Evolutionary conservation across 2,329 filamentous ascomycete species (phyloP), one percentile per base, ranked within the genome.

Genomic region (Monosporascus sp.): DNA sequence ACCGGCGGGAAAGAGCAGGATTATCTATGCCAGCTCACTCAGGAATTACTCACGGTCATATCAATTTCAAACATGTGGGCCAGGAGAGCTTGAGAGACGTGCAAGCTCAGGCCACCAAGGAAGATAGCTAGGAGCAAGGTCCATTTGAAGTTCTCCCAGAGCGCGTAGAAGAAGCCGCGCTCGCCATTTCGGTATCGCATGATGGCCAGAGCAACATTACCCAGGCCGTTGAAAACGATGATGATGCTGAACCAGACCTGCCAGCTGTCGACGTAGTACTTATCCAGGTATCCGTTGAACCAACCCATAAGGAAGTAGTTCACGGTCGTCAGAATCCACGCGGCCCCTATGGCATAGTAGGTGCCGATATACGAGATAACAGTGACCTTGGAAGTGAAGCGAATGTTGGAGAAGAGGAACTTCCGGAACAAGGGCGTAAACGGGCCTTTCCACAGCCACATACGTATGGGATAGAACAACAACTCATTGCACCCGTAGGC

Each of bases 1-100:
- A 43, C 43, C 11, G 5, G 9, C 31, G 31, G 11, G 31, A 35
- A 35, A 35, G 31, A 35, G 31, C 31, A 35, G 11, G 31, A 35
- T 14, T 14, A 14, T 35, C 9, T 5, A 35, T 35, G 31, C 11
- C 31, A 14, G 31, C 11, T 14, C 31, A 35, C 11, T 35, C 11
- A 5, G 6, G 24, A 8, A 46, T 7, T 17, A 46, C 43, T 46
- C 20, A 46, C 43, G 3, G 82, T 83, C 86, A 94, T 93, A 71
- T 94, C 81, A 66, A 93, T 84, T 72, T 89, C 84, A 68, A 94
- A 89, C 82, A 94, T 89, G 74, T 95, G 91, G 5, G 85, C 80
- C 46, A 94, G 72, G 37, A 96, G 76, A 1, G 90, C 90, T 68
- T 92, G 87, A 31, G 84, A 89, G 48, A 96, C 82, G 72, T 95